Evolutionary conservation across 1,284 basidiomycete genomes (phyloP).

Genomic region (Mycena sp.): DNA sequence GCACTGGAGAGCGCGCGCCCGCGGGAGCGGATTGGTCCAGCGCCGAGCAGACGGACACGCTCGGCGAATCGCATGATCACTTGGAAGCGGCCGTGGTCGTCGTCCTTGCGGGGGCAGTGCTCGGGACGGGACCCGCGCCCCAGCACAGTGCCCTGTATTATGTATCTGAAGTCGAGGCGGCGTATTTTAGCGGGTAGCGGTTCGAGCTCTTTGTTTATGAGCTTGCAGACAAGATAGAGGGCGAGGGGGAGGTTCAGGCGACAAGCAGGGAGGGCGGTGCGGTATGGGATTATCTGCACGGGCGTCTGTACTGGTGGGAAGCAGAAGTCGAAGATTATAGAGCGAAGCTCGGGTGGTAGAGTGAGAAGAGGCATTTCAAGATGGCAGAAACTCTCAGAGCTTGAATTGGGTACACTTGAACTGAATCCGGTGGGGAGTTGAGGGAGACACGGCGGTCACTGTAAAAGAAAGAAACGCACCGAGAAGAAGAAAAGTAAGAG

Average conservation of each 20-base stretch:
- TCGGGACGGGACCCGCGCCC: not conserved
- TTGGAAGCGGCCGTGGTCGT: constrained; percentile 3
- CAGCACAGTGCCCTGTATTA: constrained; percentile 1
- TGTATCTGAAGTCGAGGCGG: constrained; percentile 18
- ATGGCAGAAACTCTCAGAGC: no score
- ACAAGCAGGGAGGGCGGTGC: not conserved
- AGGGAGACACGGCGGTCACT: no score
- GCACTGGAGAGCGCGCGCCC: not conserved
- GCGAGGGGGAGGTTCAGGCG: constrained; percentile 11
- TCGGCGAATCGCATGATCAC: constrained; percentile 20
- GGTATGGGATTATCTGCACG: constrained; percentile 8
- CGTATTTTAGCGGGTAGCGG: constrained; percentile 13
- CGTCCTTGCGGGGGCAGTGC: constrained; percentile 1
- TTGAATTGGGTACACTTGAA: no score
- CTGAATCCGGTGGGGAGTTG: no score
- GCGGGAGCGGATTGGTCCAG: not conserved
- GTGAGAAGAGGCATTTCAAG: constrained; percentile 10
- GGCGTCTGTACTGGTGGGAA: not conserved
- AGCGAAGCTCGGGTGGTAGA: not conserved
- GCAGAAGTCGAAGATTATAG: constrained; percentile 3
- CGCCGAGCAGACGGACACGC: constrained; percentile 17
- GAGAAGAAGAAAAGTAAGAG: no score
- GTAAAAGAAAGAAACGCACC: no score
- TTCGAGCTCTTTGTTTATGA: constrained; percentile 6
- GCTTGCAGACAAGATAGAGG: constrained; percentile 1